Evolutionary conservation across 2,329 filamentous ascomycete genomes (phyloP), one percentile per base, ranked within the genome.

Genomic region (Diaporthe eres): DNA sequence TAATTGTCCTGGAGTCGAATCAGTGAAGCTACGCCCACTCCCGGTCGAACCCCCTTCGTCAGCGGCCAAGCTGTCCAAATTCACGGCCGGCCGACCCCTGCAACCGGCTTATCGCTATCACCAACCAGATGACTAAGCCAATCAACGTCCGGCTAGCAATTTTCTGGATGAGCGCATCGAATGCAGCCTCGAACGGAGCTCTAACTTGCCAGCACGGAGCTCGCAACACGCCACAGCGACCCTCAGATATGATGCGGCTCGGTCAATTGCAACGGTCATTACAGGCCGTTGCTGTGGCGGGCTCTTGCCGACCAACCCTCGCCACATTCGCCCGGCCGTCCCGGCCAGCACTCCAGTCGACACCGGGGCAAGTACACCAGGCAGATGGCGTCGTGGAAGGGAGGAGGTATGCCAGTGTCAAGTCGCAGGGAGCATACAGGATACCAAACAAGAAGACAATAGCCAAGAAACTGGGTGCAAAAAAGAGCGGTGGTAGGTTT

Each of bases 391-490:
- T 84, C 72, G 86, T 88, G 13, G 84, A 87, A 78, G 89, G 89
- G 78, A 85, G 87, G 78, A 86, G 90, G 82, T 85, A 89, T 80
- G 90, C 90, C 78, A 86, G 89, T 34, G 90, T 91, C 82, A 92
- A 92, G 82, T 87, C 90, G 60, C 92, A 93, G 85, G 91, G 91
- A 84, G 90, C 90, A 70, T 92, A 93, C 85, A 97, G 94, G 81
- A 82, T 91, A 79, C 87, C 87, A 80, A 87, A 87, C 81, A 90
- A 91, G 84, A 89, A 88, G 82, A 90, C 90, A 34, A 88, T 91
- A 76, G 87, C 90, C 42, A 98, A 98, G 87, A 95, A 98, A 84
- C 87, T 99, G 79, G 97, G 97, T 79, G 96, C 96, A 7, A 99
- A 99, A 89, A 95, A 96, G 85, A 93, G 93, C 25, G 95, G 94